Evolutionary conservation across 1,284 basidiomycete genomes (phyloP).

Genomic region (Tremellales sp.): DNA sequence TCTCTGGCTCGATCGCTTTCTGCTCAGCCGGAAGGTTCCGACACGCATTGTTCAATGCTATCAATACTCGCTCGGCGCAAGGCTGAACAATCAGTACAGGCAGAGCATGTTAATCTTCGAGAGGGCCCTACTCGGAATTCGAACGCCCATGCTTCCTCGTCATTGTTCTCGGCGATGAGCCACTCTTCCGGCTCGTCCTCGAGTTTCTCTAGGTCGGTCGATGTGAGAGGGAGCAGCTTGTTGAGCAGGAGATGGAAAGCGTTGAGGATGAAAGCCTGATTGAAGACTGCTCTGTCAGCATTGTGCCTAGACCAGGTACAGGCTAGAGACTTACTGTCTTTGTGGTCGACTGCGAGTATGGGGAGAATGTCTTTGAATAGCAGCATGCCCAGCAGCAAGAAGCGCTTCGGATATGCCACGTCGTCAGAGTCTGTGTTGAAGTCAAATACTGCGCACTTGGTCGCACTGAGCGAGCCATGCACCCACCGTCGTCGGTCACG

Average conservation of each 20-base stretch:
- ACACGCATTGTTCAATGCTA: conserved; percentile 72
- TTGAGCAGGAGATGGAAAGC: conserved; percentile 74
- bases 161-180: conserved; percentile 71
- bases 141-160: conserved; percentile 84
- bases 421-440: conserved; percentile 26
- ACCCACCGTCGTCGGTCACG: conserved; percentile 44
- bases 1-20: conserved; percentile 62
- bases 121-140: conserved; percentile 67
- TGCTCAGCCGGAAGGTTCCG: conserved; percentile 52
- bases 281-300: conserved; percentile 57
- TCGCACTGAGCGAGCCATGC: conserved; percentile 1
- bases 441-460: conserved; percentile 4
- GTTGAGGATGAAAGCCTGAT: conserved; percentile 68
- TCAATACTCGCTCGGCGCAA: conserved; percentile 79
- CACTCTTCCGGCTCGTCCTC: conserved; percentile 83
- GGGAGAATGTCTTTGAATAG: conserved; percentile 69
- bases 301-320: not conserved
- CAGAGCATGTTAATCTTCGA: not conserved
- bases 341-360: conserved; percentile 41
- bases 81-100: conserved; percentile 52
- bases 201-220: conserved; percentile 72
- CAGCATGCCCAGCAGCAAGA: conserved; percentile 79
- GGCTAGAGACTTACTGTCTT: conserved; percentile 42
- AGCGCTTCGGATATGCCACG: conserved; percentile 50
- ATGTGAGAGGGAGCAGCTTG: conserved; percentile 74